Percentiles rank a stretch among this genome's conserved stretches.
phyloP scores from a whole-genome alignment of 1,284 basidiomycete genomes.

The Volvariella surrecta region DNA sequence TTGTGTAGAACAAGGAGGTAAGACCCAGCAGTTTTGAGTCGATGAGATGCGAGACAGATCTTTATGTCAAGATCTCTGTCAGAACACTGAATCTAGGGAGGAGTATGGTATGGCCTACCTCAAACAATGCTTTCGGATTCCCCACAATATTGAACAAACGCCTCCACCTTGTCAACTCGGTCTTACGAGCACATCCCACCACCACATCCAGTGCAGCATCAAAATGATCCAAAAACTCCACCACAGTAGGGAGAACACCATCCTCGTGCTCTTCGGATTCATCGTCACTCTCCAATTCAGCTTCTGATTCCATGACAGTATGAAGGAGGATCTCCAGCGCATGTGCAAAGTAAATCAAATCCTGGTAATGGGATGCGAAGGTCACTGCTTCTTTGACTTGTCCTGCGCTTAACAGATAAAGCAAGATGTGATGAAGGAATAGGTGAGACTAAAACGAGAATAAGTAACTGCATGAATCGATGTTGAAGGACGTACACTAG shows the following conservation, averaged over 20 bases:
- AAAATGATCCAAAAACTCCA: constrained; percentile 95
- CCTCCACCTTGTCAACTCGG: constrained; percentile 88
- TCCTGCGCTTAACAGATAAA: constrained; percentile 69
- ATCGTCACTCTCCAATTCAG: constrained; percentile 25
- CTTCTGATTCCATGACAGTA: constrained; percentile 89
- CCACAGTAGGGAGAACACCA: constrained; percentile 57
- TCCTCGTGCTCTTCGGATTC: constrained; percentile 19
- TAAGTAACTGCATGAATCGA: background rate
- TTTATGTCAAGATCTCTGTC: constrained; percentile 19
- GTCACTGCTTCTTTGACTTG: constrained; percentile 76
- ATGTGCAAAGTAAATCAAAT: constrained; percentile 90
- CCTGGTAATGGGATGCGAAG: constrained; percentile 83
- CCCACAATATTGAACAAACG: constrained; percentile 88
- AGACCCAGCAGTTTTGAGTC: constrained; percentile 85
- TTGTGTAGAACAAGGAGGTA: constrained; percentile 93
- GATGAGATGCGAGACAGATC: constrained; percentile 70
- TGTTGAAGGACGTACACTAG: constrained; percentile 53
- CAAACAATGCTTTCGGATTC: constrained; percentile 84
- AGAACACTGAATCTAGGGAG: background rate
- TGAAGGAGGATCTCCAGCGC: constrained; percentile 92
- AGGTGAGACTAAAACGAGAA: constrained; percentile 66
- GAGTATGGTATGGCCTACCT: constrained; percentile 41
- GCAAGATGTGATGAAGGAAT: constrained; percentile 89
- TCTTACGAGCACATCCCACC: constrained; percentile 95
- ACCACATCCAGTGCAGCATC: constrained; percentile 87